A percentile compares a stretch with the other conserved stretches of the same genome.
phyloP scores from a whole-genome alignment of 257 asterid genomes.

The Nicotiana sylvestris region DNA sequence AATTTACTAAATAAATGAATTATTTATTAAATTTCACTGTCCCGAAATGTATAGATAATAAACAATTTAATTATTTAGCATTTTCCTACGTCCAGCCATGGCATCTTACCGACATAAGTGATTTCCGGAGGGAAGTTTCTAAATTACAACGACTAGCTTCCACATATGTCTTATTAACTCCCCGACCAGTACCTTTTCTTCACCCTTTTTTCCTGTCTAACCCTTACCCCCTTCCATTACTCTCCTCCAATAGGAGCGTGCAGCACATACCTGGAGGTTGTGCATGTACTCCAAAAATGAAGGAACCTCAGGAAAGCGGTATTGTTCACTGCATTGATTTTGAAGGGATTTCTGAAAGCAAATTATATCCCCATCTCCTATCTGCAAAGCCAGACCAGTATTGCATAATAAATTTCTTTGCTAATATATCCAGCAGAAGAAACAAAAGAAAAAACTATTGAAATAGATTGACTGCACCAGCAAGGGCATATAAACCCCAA shows the following conservation, averaged over 20 bases:
- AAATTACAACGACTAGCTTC: no score
- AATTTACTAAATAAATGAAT: no score
- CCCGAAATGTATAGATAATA: no score
- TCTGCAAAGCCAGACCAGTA: constrained; percentile 30
- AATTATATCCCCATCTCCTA: constrained; percentile 74
- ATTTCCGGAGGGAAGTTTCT: no score
- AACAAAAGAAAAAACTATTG: neutral
- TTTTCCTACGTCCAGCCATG: no score
- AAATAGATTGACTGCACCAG: neutral
- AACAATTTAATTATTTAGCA: no score
- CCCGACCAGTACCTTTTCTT: no score
- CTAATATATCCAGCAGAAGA: neutral
- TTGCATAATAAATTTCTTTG: neutral
- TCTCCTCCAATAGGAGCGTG: neutral
- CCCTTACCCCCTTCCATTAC: no score
- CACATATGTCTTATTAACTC: no score
- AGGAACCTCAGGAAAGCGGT: constrained; percentile 58
- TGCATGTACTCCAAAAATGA: constrained; percentile 69
- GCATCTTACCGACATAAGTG: no score
- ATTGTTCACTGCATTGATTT: constrained; percentile 35
- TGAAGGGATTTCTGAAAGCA: constrained; percentile 61
- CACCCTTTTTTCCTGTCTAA: no score
- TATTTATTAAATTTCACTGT: no score
- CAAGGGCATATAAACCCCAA: neutral
- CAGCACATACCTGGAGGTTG: constrained; percentile 51